Base-by-base conservation (phyloP, 1,284 basidiomycete genomes). In the Boletus chippewaensis region DNA sequence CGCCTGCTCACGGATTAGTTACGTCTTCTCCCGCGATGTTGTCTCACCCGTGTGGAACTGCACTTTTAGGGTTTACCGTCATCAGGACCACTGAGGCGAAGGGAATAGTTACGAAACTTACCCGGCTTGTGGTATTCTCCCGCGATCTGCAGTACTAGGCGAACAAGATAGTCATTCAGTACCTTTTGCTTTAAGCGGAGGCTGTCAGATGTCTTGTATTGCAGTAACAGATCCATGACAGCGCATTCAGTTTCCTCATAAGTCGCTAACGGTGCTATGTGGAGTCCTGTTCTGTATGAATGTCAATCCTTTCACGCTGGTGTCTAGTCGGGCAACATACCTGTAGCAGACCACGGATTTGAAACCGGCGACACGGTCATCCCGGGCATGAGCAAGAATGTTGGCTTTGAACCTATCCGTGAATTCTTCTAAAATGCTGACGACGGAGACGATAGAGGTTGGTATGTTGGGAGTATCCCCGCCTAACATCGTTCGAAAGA, bases 301-400 rank as follows among this genome's bases (percentile, higher is more conserved):
- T 20, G 24, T 43, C 11, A 9, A 28, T 29, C 2, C 16, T 12
- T n/a, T 16, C 16, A 28, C 15, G 3, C 5, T 29, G 11, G 11
- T 1, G 28, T 32, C 18, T 35, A 15, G 10, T 16, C 13, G 4
- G n/a, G 11, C 18, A 16, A 0, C 52, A 22, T 50, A 61, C 64
- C 67, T 76, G 61, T 89, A 89, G 63, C 84, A 86, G 2, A 79
- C 74, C 43, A 88, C 75, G 9, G 84, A 85, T 65, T 89, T 89
- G 74, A 87, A 86, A 2, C 76, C 80, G 0, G 70, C 83, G n/a
- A 87, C 81, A 32, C 72, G 67, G 1, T 68, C 59, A 51, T 81
- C 73, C 5, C 48, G 48, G 1, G 76, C 78, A 45, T 61, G 60
- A 0, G 64, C 54, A 0, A 52, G 58, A 34, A 83, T 67, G 3